These are phyloP conservation scores for Tephrocybe rancida DNA, from an alignment of 768 basidiomycete genomes.

Conservation along the genomic window DNA sequence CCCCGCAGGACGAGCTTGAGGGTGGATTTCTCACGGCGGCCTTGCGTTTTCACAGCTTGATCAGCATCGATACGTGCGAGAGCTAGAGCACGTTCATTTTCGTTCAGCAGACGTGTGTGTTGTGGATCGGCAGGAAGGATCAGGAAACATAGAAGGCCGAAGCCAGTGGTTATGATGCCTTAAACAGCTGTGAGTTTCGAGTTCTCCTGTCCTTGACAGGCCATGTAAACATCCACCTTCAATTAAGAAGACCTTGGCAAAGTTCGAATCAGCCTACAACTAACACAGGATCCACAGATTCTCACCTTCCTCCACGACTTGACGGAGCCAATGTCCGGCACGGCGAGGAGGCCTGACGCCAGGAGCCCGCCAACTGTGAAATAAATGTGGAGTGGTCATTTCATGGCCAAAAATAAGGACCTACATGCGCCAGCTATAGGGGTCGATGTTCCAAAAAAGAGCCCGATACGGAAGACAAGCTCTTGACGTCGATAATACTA, in stretches of 20 bases:
- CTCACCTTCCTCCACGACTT: slow-evolving; percentile 37
- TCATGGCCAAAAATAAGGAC: slow-evolving; percentile 4
- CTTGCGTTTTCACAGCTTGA: slow-evolving; percentile 27
- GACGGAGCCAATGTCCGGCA: slow-evolving; percentile 33
- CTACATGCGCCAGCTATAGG: slow-evolving; percentile 37
- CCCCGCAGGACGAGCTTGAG: slow-evolving; percentile 27
- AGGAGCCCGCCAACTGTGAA: slow-evolving; percentile 37
- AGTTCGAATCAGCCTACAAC: background rate
- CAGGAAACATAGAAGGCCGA: slow-evolving; percentile 35
- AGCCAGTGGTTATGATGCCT: slow-evolving; percentile 39
- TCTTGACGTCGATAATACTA: slow-evolving; percentile 37
- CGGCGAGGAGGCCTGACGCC: slow-evolving; percentile 36
- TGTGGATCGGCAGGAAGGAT: slow-evolving; percentile 39
- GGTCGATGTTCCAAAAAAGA: slow-evolving; percentile 36
- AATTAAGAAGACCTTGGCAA: slow-evolving; percentile 39
- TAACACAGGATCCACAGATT: background rate
- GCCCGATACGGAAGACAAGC: slow-evolving; percentile 33
- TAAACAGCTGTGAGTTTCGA: background rate
- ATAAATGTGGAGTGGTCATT: background rate
- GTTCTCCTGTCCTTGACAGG: background rate
- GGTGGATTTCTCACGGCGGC: slow-evolving; percentile 31
- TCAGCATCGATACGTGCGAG: slow-evolving; percentile 37
- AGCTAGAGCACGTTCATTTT: slow-evolving; percentile 35
- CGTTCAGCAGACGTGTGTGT: slow-evolving; percentile 31
- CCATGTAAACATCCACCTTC: slow-evolving; percentile 30